These are phyloP conservation scores for Ogataea methanolica DNA, from an alignment of 805 yeast species.

Conservation along the genomic window DNA sequence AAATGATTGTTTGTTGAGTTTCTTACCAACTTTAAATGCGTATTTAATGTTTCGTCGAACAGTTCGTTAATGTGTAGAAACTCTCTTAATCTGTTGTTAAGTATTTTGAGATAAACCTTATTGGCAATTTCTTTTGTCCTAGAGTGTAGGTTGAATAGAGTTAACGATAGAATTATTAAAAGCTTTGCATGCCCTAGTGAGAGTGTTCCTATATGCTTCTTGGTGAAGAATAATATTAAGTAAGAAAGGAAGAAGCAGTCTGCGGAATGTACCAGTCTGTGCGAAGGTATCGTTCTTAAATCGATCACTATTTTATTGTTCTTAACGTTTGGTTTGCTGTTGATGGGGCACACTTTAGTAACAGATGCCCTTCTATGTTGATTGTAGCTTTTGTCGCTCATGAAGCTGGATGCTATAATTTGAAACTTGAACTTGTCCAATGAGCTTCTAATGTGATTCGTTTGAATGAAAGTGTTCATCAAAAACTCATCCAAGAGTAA, in stretches of 20 bases:
- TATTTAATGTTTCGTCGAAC: conserved; percentile 12
- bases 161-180: conserved; percentile 9
- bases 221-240: conserved; percentile 15
- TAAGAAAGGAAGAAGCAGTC: conserved; percentile 13
- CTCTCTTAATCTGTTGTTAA: conserved; percentile 13
- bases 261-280: conserved; percentile 17
- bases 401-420: conserved; percentile 20
- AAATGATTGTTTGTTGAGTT: conserved; percentile 8
- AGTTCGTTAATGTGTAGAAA: conserved; percentile 9
- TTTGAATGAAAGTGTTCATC: neutral
- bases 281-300: conserved; percentile 14
- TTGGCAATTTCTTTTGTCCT: conserved; percentile 16
- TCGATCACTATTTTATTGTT: conserved; percentile 6
- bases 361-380: conserved; percentile 1
- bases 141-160: conserved; percentile 13
- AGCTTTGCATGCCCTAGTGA: conserved; percentile 5
- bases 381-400: conserved; percentile 10
- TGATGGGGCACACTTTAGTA: neutral
- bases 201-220: conserved; percentile 1
- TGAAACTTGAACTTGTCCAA: conserved; percentile 25
- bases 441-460: conserved; percentile 3
- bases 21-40: conserved; percentile 7
- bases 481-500: conserved; percentile 6
- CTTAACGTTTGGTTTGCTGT: neutral
- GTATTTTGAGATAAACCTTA: conserved; percentile 14